These are phyloP conservation scores for Plasmodium inui DNA, from an alignment of 169 alveolate genomes.

Conservation along the genomic window DNA sequence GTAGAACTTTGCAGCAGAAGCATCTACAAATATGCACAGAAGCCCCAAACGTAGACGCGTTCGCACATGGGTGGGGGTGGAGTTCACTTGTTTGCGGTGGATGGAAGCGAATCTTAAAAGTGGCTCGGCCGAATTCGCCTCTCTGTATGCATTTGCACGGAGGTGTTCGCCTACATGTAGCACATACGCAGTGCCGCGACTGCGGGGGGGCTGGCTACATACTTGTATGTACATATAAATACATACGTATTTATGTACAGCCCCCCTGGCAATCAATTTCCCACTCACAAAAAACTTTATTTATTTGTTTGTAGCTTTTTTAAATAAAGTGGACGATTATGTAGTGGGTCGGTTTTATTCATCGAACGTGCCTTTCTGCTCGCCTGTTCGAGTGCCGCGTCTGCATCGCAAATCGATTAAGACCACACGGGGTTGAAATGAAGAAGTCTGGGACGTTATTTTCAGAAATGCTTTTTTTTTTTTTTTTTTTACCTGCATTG, in stretches of 20 bases:
- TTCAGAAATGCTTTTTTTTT: background rate
- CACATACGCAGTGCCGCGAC: background rate
- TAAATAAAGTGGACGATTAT: conserved; percentile 60
- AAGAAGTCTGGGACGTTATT: background rate
- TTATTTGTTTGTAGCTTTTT: conserved; percentile 16
- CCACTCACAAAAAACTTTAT: conserved; percentile 71
- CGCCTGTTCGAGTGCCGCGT: background rate
- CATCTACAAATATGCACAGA: background rate
- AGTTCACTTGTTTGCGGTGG: background rate
- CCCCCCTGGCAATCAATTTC: background rate
- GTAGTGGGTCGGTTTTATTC: conserved; percentile 20
- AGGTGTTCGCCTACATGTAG: background rate
- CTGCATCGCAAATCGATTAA: background rate
- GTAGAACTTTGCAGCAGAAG: background rate
- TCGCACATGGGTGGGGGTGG: background rate
- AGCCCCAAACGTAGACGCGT: background rate
- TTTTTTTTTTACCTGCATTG: background rate
- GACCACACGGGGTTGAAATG: background rate
- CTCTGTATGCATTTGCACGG: background rate
- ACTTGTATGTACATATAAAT: background rate
- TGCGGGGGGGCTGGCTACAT: background rate
- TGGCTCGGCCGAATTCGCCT: background rate
- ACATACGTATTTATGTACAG: background rate
- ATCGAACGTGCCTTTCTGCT: background rate
- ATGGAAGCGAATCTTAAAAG: background rate